A percentile compares a stretch with the other conserved stretches of the same genome.
Evolutionary conservation across 164 flowering plant genomes (phyloP).

Genomic region (Brasenia schreberi): DNA sequence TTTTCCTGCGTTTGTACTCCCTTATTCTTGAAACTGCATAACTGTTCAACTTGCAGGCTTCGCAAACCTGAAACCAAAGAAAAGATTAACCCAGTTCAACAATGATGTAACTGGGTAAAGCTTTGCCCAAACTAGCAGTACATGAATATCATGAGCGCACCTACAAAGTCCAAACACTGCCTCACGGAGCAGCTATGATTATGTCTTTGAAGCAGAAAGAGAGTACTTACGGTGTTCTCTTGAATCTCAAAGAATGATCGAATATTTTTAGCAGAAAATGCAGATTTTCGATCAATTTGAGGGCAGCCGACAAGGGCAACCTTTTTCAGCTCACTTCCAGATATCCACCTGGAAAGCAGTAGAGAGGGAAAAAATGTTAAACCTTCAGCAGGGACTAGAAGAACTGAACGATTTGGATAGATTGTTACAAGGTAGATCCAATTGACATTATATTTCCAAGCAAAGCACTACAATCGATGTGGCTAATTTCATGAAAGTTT

Average conservation of each 20-base stretch:
- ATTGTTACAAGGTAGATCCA: too few species aligned
- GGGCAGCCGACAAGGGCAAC: constrained; percentile 75
- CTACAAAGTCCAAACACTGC: background rate
- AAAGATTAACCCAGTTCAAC: background rate
- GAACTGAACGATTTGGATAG: too few species aligned
- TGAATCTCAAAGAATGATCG: constrained; percentile 44
- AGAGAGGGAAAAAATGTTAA: background rate
- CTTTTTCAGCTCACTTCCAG: background rate
- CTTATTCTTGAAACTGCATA: constrained; percentile 52
- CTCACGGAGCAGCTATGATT: background rate
- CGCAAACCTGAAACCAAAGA: constrained; percentile 45
- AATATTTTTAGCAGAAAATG: constrained; percentile 60
- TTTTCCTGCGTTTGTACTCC: constrained; percentile 19
- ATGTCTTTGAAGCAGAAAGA: background rate
- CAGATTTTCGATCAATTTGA: constrained; percentile 25
- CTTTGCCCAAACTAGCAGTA: background rate
- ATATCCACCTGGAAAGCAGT: background rate
- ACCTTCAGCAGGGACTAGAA: too few species aligned
- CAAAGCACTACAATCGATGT: too few species aligned
- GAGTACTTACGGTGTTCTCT: constrained; percentile 51
- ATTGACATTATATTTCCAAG: too few species aligned
- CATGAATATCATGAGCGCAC: background rate
- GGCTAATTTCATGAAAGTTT: too few species aligned
- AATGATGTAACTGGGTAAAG: background rate
- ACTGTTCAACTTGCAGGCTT: constrained; percentile 36